phyloP scores from a whole-genome alignment of 306 rosid species.

The Senna siamea region DNA sequence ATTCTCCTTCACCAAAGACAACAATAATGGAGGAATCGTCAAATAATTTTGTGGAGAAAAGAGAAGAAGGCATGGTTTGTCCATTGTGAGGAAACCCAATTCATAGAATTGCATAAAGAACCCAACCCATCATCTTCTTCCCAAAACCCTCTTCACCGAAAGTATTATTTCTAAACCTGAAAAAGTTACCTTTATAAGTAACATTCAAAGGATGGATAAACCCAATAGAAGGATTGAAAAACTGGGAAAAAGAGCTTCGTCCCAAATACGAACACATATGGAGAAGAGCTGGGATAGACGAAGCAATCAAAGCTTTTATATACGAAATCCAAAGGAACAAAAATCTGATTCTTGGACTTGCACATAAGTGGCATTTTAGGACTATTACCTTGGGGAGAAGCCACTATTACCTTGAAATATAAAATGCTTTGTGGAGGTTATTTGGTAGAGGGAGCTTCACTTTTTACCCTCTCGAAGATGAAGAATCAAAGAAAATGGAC shows the following conservation, averaged over 20 bases:
- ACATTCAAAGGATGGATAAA: slow-evolving; percentile 37
- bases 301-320: slow-evolving; percentile 57
- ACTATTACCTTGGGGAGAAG: slow-evolving; percentile 62
- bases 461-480: slow-evolving; percentile 28
- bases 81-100: slow-evolving; percentile 27
- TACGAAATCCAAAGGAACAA: slow-evolving; percentile 27
- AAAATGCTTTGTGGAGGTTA: slow-evolving; percentile 47
- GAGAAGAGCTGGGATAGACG: slow-evolving; percentile 49
- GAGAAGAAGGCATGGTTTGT: slow-evolving; percentile 46
- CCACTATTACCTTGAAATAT: slow-evolving; percentile 62
- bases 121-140: neutral
- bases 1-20: too few species aligned
- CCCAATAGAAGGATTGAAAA: slow-evolving; percentile 40
- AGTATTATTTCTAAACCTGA: neutral
- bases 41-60: slow-evolving; percentile 28
- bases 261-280: slow-evolving; percentile 36
- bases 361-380: slow-evolving; percentile 44
- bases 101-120: slow-evolving; percentile 28
- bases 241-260: slow-evolving; percentile 40
- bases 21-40: slow-evolving; percentile 3
- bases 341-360: slow-evolving; percentile 46
- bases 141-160: slow-evolving; percentile 2
- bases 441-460: slow-evolving; percentile 45
- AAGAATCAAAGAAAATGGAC: slow-evolving; percentile 24
- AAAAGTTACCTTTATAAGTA: neutral